Percentiles rank a stretch among this genome's conserved stretches.
phyloP scores from a whole-genome alignment of 192 early-diverging fungal genomes.

The Mortierella claussenii region DNA sequence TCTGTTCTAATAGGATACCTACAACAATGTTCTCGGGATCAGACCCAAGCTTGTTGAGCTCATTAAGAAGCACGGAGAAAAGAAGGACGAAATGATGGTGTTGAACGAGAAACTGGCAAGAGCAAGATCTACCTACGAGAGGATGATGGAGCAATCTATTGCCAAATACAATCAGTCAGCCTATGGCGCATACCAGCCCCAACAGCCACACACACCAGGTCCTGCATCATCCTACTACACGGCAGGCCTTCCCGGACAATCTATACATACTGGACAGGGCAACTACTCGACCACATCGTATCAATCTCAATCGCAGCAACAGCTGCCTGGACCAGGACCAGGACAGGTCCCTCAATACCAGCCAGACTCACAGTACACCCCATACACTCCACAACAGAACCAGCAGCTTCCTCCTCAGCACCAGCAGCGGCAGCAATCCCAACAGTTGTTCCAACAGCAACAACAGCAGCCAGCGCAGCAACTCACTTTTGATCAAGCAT shows the following conservation, averaged over 20 bases:
- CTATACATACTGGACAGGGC: conserved; percentile 13
- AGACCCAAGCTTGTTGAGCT: conserved; percentile 88
- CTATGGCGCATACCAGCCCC: conserved; percentile 33
- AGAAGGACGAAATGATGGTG: conserved; percentile 82
- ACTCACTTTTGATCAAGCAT: conserved; percentile 39
- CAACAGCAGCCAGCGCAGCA: conserved; percentile 42
- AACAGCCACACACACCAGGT: conserved; percentile 26
- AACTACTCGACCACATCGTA: conserved; percentile 29
- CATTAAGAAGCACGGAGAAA: conserved; percentile 83
- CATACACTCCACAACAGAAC: conserved; percentile 34
- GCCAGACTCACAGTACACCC: conserved; percentile 21
- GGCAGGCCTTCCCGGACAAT: conserved; percentile 11
- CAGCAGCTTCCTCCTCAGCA: conserved; percentile 7
- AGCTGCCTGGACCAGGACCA: conserved; percentile 4
- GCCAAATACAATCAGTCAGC: conserved; percentile 63
- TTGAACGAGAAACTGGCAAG: conserved; percentile 79
- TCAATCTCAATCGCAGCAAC: conserved; percentile 8
- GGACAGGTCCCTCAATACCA: conserved; percentile 8
- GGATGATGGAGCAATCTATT: conserved; percentile 73
- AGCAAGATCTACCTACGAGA: conserved; percentile 79
- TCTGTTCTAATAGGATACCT: conserved; percentile 64
- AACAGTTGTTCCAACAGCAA: conserved; percentile 14
- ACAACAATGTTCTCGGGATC: conserved; percentile 82
- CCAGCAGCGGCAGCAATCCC: not conserved
- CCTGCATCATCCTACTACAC: conserved; percentile 12